phyloP scores from a whole-genome alignment of 2,329 filamentous ascomycete species.

The Colletotrichum destructivum region DNA sequence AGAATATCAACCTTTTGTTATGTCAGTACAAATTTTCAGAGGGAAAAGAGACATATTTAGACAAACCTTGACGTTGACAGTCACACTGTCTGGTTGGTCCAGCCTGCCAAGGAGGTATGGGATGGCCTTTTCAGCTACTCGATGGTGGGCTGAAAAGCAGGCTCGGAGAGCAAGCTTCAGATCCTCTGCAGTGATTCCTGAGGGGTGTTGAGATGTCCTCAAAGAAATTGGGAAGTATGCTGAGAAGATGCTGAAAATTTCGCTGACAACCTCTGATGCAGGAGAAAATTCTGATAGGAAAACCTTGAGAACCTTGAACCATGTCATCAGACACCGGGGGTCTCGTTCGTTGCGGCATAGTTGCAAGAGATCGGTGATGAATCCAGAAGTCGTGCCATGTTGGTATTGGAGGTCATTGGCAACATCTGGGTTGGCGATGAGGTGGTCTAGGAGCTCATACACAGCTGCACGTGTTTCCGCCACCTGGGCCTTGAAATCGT shows the following conservation, averaged over 20 bases:
- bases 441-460: slow-evolving; percentile 63
- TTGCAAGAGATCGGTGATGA: slow-evolving; percentile 65
- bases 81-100: slow-evolving; percentile 72
- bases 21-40: background rate
- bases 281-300: slow-evolving; percentile 63
- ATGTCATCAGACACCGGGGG: slow-evolving; percentile 69
- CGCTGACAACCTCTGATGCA: slow-evolving; percentile 62
- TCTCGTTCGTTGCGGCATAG: slow-evolving; percentile 70
- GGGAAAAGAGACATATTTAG: background rate
- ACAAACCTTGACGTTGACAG: slow-evolving; percentile 69
- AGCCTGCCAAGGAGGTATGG: slow-evolving; percentile 71
- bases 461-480: slow-evolving; percentile 67
- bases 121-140: slow-evolving; percentile 62
- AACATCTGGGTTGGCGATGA: slow-evolving; percentile 61
- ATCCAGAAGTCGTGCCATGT: slow-evolving; percentile 60
- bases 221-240: slow-evolving; percentile 75
- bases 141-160: slow-evolving; percentile 68
- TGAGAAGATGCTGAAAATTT: slow-evolving; percentile 70
- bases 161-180: slow-evolving; percentile 67
- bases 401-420: slow-evolving; percentile 60
- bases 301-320: slow-evolving; percentile 66
- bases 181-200: slow-evolving; percentile 69
- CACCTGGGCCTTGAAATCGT: slow-evolving; percentile 70
- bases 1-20: slow-evolving; percentile 66
- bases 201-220: slow-evolving; percentile 63